Percentiles rank a stretch among this genome's conserved stretches.
phyloP scores from a whole-genome alignment of 83 land plant genomes.

The Thuja plicata region DNA sequence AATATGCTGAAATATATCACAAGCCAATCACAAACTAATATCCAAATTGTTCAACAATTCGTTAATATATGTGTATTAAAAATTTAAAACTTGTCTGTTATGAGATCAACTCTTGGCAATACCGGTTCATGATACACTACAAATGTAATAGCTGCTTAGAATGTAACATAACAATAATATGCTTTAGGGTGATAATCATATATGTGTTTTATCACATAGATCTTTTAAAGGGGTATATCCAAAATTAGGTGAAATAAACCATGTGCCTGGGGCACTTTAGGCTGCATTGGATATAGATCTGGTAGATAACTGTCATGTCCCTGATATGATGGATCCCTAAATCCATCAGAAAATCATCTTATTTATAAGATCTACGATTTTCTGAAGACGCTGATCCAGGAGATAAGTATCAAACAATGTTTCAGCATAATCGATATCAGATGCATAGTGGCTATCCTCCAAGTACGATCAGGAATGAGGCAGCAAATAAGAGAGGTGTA shows the following conservation, averaged over 20 bases:
- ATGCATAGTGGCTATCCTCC: too few species aligned
- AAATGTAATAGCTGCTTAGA: background rate
- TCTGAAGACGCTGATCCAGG: too few species aligned
- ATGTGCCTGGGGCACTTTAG: background rate
- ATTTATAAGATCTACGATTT: too few species aligned
- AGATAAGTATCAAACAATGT: too few species aligned
- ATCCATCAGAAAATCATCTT: too few species aligned
- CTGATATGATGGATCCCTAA: too few species aligned
- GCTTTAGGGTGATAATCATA: background rate
- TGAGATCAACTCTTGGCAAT: background rate
- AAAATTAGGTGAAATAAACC: background rate
- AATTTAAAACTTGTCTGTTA: background rate
- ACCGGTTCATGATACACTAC: background rate
- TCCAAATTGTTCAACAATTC: background rate
- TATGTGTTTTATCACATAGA: background rate
- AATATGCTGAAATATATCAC: background rate
- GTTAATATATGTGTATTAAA: background rate
- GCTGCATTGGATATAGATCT: background rate
- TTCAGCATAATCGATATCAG: too few species aligned
- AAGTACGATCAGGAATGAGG: too few species aligned
- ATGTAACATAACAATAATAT: background rate
- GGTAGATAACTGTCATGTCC: background rate
- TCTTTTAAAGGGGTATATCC: background rate
- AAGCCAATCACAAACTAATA: background rate
- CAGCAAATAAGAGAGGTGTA: too few species aligned